These are phyloP conservation scores for Lodderomyces metapsilosis DNA, from an alignment of 1,139 yeast genomes.

Conservation along the genomic window DNA sequence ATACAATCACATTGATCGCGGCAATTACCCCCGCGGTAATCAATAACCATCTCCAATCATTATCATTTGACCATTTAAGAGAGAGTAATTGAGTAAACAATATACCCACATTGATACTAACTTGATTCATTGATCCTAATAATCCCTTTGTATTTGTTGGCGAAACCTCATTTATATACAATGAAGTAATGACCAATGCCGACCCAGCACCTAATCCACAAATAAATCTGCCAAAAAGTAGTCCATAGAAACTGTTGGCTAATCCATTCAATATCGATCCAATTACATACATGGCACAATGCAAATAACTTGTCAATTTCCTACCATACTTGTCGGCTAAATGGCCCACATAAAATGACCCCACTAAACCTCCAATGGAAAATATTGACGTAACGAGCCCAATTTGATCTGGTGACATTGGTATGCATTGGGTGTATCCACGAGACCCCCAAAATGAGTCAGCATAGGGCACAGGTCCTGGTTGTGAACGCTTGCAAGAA, in stretches of 20 bases:
- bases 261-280: constrained; percentile 68
- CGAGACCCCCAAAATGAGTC: constrained; percentile 39
- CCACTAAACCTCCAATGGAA: constrained; percentile 81
- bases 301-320: constrained; percentile 52
- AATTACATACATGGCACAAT: constrained; percentile 54
- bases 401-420: constrained; percentile 59
- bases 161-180: constrained; percentile 76
- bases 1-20: constrained; percentile 41
- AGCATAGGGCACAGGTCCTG: constrained; percentile 30
- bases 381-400: constrained; percentile 84
- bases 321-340: constrained; percentile 74
- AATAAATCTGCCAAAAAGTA: constrained; percentile 70
- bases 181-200: constrained; percentile 79
- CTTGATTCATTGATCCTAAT: constrained; percentile 86
- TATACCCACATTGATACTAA: constrained; percentile 81
- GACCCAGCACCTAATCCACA: constrained; percentile 88
- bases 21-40: constrained; percentile 60
- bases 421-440: constrained; percentile 49
- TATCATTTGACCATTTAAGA: constrained; percentile 59
- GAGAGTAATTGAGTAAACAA: constrained; percentile 76
- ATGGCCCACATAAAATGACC: constrained; percentile 71
- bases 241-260: constrained; percentile 40
- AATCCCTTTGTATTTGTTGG: constrained; percentile 70
- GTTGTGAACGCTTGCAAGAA: constrained; percentile 33
- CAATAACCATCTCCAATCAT: constrained; percentile 71